Percentiles rank a stretch among this genome's conserved stretches.
Conservation (phyloP, 257 asterid species). For the Thymus quinquecostatus region DNA sequence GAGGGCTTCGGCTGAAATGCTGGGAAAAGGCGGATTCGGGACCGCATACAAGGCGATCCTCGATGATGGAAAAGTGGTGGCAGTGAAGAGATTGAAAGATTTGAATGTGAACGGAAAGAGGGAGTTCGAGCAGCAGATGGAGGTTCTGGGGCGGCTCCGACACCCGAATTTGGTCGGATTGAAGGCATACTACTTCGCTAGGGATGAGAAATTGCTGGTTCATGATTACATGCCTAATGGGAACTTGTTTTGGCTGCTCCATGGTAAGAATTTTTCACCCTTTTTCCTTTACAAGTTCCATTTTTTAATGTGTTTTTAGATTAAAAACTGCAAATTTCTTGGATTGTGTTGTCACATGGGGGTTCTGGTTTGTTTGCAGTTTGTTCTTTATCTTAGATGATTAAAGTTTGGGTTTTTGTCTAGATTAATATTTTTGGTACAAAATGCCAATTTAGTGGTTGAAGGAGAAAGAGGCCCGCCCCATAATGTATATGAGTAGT, state of each 20-base stretch:
- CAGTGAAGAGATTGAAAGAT: slow-evolving; percentile 92
- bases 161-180: slow-evolving; percentile 80
- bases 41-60: slow-evolving; percentile 86
- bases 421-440: slow-evolving; percentile 6
- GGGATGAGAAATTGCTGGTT: slow-evolving; percentile 87
- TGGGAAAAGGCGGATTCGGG: slow-evolving; percentile 93
- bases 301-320: neutral
- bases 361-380: neutral
- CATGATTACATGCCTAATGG: slow-evolving; percentile 91
- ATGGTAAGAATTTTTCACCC: slow-evolving; percentile 57
- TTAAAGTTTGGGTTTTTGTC: slow-evolving; percentile 15
- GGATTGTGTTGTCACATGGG: slow-evolving; percentile 29
- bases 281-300: neutral
- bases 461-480: slow-evolving; percentile 16
- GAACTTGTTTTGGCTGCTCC: slow-evolving; percentile 91
- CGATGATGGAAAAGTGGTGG: slow-evolving; percentile 89
- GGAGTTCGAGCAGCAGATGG: slow-evolving; percentile 97
- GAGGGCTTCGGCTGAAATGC: slow-evolving; percentile 94
- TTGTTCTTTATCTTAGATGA: slow-evolving; percentile 21
- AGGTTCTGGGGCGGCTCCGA: slow-evolving; percentile 72
- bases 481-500: slow-evolving; percentile 22
- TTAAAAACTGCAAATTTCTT: neutral
- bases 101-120: slow-evolving; percentile 59
- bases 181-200: slow-evolving; percentile 84
- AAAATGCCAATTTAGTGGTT: slow-evolving; percentile 31